These are phyloP conservation scores for Tremella fuciformis DNA, from an alignment of 768 basidiomycete genomes.

Conservation along the genomic window DNA sequence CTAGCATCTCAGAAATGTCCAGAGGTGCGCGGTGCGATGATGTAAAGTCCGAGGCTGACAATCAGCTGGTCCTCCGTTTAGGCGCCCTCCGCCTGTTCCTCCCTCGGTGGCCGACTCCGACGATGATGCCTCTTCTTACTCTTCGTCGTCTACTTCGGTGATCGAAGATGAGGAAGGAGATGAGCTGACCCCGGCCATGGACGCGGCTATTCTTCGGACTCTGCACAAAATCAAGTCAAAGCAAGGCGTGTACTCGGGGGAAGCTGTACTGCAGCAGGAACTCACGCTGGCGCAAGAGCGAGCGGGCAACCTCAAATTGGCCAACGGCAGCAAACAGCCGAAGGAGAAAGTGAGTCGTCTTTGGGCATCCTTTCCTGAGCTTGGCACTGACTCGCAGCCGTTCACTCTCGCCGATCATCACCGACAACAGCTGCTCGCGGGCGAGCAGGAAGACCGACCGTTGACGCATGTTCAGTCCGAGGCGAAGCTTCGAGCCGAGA, in stretches of 20 bases:
- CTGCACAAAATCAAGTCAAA: slow-evolving; percentile 76
- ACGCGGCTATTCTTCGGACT: slow-evolving; percentile 89
- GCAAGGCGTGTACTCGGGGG: slow-evolving; percentile 74
- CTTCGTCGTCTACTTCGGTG: slow-evolving; percentile 55
- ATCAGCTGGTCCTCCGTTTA: neutral
- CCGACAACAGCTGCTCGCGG: slow-evolving; percentile 46
- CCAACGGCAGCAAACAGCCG: slow-evolving; percentile 3
- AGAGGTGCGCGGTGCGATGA: neutral
- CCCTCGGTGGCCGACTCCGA: slow-evolving; percentile 56
- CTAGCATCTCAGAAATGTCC: neutral
- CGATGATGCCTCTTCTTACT: slow-evolving; percentile 50
- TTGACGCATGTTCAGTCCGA: slow-evolving; percentile 78
- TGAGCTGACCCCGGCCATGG: slow-evolving; percentile 86
- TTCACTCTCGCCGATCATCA: slow-evolving; percentile 54
- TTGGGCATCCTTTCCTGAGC: neutral
- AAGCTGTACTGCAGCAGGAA: slow-evolving; percentile 65
- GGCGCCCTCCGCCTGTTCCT: neutral
- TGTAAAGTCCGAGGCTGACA: neutral
- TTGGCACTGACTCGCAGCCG: slow-evolving; percentile 28
- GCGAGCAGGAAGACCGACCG: slow-evolving; percentile 34
- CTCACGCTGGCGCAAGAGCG: slow-evolving; percentile 30
- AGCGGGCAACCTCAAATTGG: slow-evolving; percentile 22
- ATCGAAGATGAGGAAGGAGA: slow-evolving; percentile 92
- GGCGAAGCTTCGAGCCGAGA: slow-evolving; percentile 68
- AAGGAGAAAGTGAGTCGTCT: slow-evolving; percentile 26